A percentile compares a stretch with the other conserved stretches of the same genome.
Evolutionary conservation across 2,329 filamentous ascomycete genomes (phyloP).

Genomic region (Dryadomyces sulphureus): DNA sequence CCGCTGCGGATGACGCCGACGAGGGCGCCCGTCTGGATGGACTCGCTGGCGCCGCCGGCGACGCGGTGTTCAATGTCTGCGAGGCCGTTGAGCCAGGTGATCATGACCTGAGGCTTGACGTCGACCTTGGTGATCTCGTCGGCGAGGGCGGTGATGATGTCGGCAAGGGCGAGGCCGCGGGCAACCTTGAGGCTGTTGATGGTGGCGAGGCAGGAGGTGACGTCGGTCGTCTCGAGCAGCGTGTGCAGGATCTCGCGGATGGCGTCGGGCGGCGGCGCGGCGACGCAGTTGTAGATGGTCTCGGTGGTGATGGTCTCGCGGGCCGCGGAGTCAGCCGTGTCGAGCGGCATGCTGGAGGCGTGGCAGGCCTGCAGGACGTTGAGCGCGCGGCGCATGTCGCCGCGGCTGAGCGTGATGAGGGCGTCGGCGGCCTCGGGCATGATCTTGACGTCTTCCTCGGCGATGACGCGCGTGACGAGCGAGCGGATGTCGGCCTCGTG

Average conservation of each 20-base stretch:
- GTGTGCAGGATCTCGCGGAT: conserved; percentile 74
- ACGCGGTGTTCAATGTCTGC: conserved; percentile 88
- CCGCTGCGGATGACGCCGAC: conserved; percentile 80
- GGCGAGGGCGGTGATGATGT: conserved; percentile 76
- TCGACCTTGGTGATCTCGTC: conserved; percentile 74
- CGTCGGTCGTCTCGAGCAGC: conserved; percentile 69
- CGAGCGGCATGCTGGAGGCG: conserved; percentile 69
- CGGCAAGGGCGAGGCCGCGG: conserved; percentile 79
- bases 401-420: conserved; percentile 75
- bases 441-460: conserved; percentile 76
- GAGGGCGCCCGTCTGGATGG: conserved; percentile 80
- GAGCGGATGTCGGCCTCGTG: conserved; percentile 76
- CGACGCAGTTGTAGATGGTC: conserved; percentile 95
- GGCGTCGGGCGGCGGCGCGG: conserved; percentile 80
- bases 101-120: conserved; percentile 73
- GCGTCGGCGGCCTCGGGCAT: conserved; percentile 66
- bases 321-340: conserved; percentile 43
- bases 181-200: conserved; percentile 76
- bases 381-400: conserved; percentile 87
- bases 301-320: conserved; percentile 75
- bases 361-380: conserved; percentile 96
- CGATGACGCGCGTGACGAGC: conserved; percentile 78
- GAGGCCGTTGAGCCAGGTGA: conserved; percentile 80
- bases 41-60: conserved; percentile 73
- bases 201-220: conserved; percentile 76